These are phyloP conservation scores for Fusarium tupiense DNA, from an alignment of 2,329 filamentous ascomycete species.

Conservation along the genomic window DNA sequence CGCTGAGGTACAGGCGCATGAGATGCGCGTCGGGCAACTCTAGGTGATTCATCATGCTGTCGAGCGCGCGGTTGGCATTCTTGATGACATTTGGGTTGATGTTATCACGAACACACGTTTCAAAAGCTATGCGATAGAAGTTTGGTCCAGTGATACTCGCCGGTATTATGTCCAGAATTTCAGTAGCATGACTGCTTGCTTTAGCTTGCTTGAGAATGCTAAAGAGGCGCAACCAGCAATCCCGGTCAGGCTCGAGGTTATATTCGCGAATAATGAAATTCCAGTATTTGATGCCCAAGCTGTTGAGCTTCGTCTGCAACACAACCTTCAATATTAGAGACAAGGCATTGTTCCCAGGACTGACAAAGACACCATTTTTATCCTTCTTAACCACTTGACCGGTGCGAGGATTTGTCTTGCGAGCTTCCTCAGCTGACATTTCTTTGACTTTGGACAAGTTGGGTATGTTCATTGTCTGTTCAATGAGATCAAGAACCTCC, in stretches of 20 bases:
- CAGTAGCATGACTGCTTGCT: slow-evolving; percentile 69
- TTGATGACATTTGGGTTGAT: slow-evolving; percentile 76
- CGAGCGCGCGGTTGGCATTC: slow-evolving; percentile 72
- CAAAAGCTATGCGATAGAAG: slow-evolving; percentile 78
- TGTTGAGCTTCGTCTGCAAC: slow-evolving; percentile 66
- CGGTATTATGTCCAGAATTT: slow-evolving; percentile 67
- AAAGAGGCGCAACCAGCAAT: slow-evolving; percentile 76
- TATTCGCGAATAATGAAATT: slow-evolving; percentile 70
- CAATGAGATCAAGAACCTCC: slow-evolving; percentile 78
- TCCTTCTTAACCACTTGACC: slow-evolving; percentile 14
- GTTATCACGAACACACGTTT: slow-evolving; percentile 78
- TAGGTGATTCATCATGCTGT: slow-evolving; percentile 63
- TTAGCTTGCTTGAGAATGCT: slow-evolving; percentile 72
- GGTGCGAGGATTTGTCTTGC: slow-evolving; percentile 5
- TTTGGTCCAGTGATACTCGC: slow-evolving; percentile 54
- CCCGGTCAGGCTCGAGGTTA: slow-evolving; percentile 74
- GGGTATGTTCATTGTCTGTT: slow-evolving; percentile 83
- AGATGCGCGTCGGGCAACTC: slow-evolving; percentile 59
- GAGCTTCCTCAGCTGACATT: slow-evolving; percentile 5
- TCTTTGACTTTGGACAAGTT: slow-evolving; percentile 54
- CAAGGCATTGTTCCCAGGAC: slow-evolving; percentile 67
- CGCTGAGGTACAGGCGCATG: slow-evolving; percentile 65
- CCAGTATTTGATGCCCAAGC: slow-evolving; percentile 82
- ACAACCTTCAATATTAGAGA: slow-evolving; percentile 75
- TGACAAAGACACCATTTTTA: slow-evolving; percentile 47